Percentiles rank a stretch among this genome's conserved stretches.
These are phyloP conservation scores for Aspergillus vadensis DNA, from an alignment of 2,329 filamentous ascomycete species.

Conservation along the genomic window DNA sequence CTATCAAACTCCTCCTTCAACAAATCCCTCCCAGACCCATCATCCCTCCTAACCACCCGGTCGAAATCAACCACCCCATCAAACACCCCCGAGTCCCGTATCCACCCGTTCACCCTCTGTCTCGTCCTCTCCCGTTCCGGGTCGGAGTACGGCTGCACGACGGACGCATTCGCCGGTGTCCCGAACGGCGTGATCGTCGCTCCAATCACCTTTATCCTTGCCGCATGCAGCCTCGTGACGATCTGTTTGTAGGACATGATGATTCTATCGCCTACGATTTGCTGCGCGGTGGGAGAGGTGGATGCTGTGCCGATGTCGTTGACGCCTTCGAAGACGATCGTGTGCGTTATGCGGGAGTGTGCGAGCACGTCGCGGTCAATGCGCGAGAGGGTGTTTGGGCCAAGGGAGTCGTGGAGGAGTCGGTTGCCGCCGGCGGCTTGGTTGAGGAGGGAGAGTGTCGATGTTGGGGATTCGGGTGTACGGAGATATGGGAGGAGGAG, in stretches of 20 bases:
- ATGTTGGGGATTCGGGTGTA: constrained; percentile 46
- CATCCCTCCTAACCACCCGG: constrained; percentile 53
- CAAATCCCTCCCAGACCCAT: constrained; percentile 47
- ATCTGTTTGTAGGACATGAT: constrained; percentile 63
- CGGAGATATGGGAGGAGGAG: constrained; percentile 57
- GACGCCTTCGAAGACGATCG: constrained; percentile 68
- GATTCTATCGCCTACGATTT: constrained; percentile 52
- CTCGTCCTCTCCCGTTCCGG: constrained; percentile 59
- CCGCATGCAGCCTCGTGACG: constrained; percentile 54
- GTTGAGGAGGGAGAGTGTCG: constrained; percentile 60
- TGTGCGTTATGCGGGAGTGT: constrained; percentile 60
- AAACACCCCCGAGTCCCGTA: constrained; percentile 58
- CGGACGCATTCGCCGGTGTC: constrained; percentile 35
- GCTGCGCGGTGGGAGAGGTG: constrained; percentile 49
- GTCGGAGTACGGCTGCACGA: constrained; percentile 56
- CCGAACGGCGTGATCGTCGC: constrained; percentile 69
- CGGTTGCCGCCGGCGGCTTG: constrained; percentile 71
- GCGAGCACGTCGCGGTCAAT: constrained; percentile 66
- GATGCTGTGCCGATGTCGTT: constrained; percentile 65
- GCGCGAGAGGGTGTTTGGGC: constrained; percentile 62
- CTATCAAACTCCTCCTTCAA: constrained; percentile 57
- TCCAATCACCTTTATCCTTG: constrained; percentile 60
- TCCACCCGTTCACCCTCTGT: constrained; percentile 62
- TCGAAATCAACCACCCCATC: constrained; percentile 67
- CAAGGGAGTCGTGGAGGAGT: constrained; percentile 62